Evolutionary conservation across 2,329 filamentous ascomycete species (phyloP), one percentile per base, ranked within the genome.

Genomic region (Cladophialophora chaetospira): DNA sequence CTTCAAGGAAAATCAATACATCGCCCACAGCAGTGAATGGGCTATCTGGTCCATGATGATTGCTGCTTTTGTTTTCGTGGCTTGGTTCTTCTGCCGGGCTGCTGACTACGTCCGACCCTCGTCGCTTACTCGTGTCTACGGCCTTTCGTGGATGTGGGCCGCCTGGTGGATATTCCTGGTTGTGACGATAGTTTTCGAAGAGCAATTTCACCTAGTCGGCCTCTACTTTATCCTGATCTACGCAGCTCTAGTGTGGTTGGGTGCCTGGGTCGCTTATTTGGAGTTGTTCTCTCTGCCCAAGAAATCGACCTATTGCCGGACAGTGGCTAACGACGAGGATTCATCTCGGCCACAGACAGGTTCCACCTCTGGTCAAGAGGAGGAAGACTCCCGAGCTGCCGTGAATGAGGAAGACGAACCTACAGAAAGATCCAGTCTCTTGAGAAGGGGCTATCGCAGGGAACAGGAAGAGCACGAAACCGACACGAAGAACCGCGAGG

Each of bases 1-100:
- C 38, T 83, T 83, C 33, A 95, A 94, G 71, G 76, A 93, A 69
- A 97, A 97, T 68, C 91, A 93, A 1, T 82, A 90, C 66, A 91
- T 97, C 66, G 78, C 94, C n/a, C 94, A 97, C 75, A 92, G 90
- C 73, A 95, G 88, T 66, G 82, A 86, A 45, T 97, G 94, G 70
- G 81, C 89, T 4, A 88, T 97, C 68, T 96, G 91, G 90, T 84
- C 85, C 25, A 95, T 95, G 87, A 88, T 91, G 76, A 69, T 93
- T 0, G 88, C 88, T 0, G 79, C 90, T 0, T 96, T 91, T 79
- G 85, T 94, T 67, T 86, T 88, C 57, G 72, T 87, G 17, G 86
- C 91, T 43, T 97, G 93, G 93, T 87, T 91, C 62, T 79, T 95
- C 31, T 85, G 91, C 66, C 83, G 87, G 15, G 86, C 89, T 2